Evolutionary conservation across 83 land plant species (phyloP).

Genomic region (Isoetes engelmannii): DNA sequence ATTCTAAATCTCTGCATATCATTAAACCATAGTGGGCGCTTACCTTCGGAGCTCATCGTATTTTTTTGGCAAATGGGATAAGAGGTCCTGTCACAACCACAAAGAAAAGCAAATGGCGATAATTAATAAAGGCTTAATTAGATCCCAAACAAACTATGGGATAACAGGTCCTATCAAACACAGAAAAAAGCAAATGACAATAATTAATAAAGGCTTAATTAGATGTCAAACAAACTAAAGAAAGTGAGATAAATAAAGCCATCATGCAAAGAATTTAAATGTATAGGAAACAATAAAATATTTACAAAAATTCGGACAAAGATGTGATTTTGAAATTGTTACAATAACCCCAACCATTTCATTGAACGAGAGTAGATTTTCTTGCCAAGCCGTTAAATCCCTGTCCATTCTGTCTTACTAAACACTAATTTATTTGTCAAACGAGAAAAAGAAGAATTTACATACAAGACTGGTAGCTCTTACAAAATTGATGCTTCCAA

Average conservation of each 20-base stretch:
- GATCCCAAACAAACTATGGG: conserved; percentile 32
- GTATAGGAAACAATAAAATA: background rate
- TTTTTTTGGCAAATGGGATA: conserved; percentile 58
- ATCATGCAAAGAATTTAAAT: background rate
- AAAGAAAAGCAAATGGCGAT: background rate
- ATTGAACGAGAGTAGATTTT: too few relatives aligned
- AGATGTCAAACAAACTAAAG: background rate
- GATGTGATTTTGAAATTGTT: too few relatives aligned
- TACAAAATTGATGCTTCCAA: too few relatives aligned
- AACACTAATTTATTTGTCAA: too few relatives aligned
- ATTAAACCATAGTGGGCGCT: background rate
- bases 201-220: background rate
- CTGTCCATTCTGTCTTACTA: too few relatives aligned
- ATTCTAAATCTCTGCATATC: background rate
- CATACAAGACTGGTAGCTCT: too few relatives aligned
- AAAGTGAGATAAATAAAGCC: too few relatives aligned
- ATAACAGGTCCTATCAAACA: conserved; percentile 47
- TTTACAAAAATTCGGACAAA: too few relatives aligned
- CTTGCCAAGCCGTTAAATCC: too few relatives aligned
- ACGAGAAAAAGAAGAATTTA: too few relatives aligned
- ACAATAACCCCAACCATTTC: too few relatives aligned
- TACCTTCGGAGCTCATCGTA: conserved; percentile 54
- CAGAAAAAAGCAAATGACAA: background rate
- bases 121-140: background rate
- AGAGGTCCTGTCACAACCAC: conserved; percentile 41